Evolutionary conservation across 1,284 basidiomycete species (phyloP), one percentile per base, ranked within the genome.

Genomic region (Thelephora terrestris): DNA sequence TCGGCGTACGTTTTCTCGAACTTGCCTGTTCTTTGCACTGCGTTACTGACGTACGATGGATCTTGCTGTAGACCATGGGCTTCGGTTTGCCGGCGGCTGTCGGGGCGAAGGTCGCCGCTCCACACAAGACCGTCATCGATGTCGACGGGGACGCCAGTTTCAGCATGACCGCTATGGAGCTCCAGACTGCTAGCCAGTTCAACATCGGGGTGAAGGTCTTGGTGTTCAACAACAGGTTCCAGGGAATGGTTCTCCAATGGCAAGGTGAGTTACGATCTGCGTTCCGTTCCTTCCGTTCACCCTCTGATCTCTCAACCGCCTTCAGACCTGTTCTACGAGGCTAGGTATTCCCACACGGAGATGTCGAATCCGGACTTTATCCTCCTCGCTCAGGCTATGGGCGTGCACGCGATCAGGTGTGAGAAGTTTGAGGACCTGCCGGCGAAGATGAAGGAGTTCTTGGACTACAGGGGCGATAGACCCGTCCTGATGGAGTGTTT

Each of bases 91-190:
- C 95, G 2, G 75, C 92, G 1, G 88, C 91, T 46, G 89, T 99
- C 53, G 95, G 95, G 45, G 95, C 94, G 56, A 98, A 99, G 69
- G 94, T 98, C 24, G 96, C 91, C 21, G 85, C 85, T 5, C 95
- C 95, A 0, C 70, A 94, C 32, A 97, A 98, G 72, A 88, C 80
- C 50, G 94, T 99, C 47, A 74, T 99, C 43, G 93, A 99, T 67
- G 85, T 99, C 57, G 95, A 99, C 61, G 95, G 95, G 25, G 95
- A 99, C 62, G 95, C 95, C 0, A 95, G 91, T 14, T 95, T 97
- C 71, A 94, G 88, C 60, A 99, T 99, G 96, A 98, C 95, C 3
- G 94, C 92, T 0, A 99, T 98, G 96, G 96, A 99, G 70, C 81
- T 98, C 47, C 85, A 85, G 20, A 99, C 95, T 0, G 95, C 95